Percentiles rank a stretch among this genome's conserved stretches.
These are phyloP conservation scores for Nakazawaea wickerhamii DNA, from an alignment of 805 yeast genomes.

Conservation along the genomic window DNA sequence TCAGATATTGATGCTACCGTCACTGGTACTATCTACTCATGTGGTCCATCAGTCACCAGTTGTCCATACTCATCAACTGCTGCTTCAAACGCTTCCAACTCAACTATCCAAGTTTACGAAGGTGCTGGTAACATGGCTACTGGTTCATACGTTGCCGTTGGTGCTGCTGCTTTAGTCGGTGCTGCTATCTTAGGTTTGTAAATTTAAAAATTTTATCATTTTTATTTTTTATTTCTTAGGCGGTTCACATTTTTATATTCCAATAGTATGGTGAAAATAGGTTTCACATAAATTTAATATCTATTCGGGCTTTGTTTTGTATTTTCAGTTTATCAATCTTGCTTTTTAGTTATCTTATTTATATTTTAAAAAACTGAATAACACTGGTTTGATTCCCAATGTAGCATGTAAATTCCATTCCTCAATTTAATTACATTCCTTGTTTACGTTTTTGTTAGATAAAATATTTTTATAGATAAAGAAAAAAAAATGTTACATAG, in stretches of 20 bases:
- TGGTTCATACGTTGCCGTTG: slow-evolving; percentile 27
- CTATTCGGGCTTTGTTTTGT: not conserved
- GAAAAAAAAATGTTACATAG: no score
- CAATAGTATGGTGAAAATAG: no score
- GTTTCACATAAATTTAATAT: no score
- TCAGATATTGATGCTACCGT: slow-evolving; percentile 30
- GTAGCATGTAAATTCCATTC: no score
- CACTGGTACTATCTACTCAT: slow-evolving; percentile 42
- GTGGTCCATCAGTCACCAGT: slow-evolving; percentile 39
- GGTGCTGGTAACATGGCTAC: slow-evolving; percentile 28
- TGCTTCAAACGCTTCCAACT: slow-evolving; percentile 14
- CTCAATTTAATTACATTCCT: no score
- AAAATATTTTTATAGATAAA: no score
- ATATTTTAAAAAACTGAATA: no score
- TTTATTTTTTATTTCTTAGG: not conserved
- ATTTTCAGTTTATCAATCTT: not conserved
- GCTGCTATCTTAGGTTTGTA: slow-evolving; percentile 32
- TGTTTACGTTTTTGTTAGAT: no score
- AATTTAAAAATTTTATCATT: slow-evolving; percentile 3
- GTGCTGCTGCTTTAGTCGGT: slow-evolving; percentile 27
- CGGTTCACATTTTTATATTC: not conserved
- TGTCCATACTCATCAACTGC: slow-evolving; percentile 34
- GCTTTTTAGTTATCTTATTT: no score
- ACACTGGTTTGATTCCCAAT: no score
- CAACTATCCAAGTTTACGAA: slow-evolving; percentile 22